A percentile compares a stretch with the other conserved stretches of the same genome.
These are phyloP conservation scores for Quercus ilex DNA, from an alignment of 306 rosid genomes.

Conservation along the genomic window DNA sequence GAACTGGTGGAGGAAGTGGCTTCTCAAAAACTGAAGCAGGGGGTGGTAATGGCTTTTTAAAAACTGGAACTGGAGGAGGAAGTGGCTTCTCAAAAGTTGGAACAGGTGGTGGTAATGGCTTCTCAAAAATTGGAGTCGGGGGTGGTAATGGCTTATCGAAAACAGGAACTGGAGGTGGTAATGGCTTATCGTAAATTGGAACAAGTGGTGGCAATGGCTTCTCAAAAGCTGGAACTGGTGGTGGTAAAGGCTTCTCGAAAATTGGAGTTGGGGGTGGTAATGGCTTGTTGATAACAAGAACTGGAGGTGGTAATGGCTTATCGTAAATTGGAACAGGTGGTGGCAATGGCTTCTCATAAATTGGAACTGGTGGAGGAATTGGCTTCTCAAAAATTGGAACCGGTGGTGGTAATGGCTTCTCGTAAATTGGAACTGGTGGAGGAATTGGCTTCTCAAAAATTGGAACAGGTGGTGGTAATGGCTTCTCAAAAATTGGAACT, in stretches of 20 bases:
- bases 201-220: background rate
- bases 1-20: too few species aligned
- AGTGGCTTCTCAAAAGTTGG: too few species aligned
- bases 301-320: too few species aligned
- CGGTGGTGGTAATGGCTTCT: conserved; percentile 2
- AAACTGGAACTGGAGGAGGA: too few species aligned
- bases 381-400: background rate
- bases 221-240: background rate
- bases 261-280: too few species aligned
- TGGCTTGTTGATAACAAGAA: too few species aligned
- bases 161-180: background rate
- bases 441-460: background rate
- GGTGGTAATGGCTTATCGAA: conserved; percentile 18
- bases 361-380: background rate
- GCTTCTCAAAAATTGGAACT: background rate
- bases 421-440: background rate
- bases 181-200: background rate
- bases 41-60: too few species aligned
- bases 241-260: background rate
- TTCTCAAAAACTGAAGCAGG: too few species aligned
- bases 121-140: background rate
- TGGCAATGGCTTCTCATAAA: too few species aligned
- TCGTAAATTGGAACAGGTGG: too few species aligned
- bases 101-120: background rate
- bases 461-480: too few species aligned